Evolutionary conservation across 1,284 basidiomycete species (phyloP).

Genomic region (Papiliotrema fonsecae): DNA sequence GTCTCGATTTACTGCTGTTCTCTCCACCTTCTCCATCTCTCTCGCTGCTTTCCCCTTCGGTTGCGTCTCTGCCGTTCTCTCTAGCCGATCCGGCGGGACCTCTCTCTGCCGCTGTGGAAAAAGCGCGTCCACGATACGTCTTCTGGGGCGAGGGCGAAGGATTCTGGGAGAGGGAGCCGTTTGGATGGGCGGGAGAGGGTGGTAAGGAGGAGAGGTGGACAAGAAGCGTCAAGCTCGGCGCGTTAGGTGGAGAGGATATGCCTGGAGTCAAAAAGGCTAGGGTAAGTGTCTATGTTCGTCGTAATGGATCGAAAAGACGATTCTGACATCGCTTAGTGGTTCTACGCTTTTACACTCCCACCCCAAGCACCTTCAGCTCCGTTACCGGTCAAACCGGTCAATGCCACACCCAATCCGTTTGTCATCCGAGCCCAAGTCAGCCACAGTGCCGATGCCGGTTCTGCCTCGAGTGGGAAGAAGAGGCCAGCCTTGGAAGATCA

Average conservation of each 20-base stretch:
- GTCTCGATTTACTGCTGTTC: constrained; percentile 78
- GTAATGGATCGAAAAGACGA: too few species aligned
- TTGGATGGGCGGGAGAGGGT: constrained; percentile 67
- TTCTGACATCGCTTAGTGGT: too few species aligned
- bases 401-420: constrained; percentile 41
- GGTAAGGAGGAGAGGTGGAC: constrained; percentile 57
- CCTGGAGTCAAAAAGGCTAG: constrained; percentile 68
- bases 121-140: constrained; percentile 41
- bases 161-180: constrained; percentile 93
- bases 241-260: constrained; percentile 63
- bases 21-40: constrained; percentile 71
- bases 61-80: constrained; percentile 49
- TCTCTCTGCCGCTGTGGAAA: constrained; percentile 61
- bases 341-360: constrained; percentile 68
- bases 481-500: constrained; percentile 58
- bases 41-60: constrained; percentile 59
- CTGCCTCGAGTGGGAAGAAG: constrained; percentile 36
- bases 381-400: constrained; percentile 31
- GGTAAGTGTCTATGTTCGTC: constrained; percentile 57
- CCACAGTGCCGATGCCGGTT: constrained; percentile 1
- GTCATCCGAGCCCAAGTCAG: constrained; percentile 6
- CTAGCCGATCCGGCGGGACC: constrained; percentile 54
- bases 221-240: constrained; percentile 75
- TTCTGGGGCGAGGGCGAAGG: constrained; percentile 55
- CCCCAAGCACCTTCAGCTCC: constrained; percentile 42